phyloP scores from a whole-genome alignment of 805 yeast genomes.

The Saccharomycopsis fibuligera region DNA sequence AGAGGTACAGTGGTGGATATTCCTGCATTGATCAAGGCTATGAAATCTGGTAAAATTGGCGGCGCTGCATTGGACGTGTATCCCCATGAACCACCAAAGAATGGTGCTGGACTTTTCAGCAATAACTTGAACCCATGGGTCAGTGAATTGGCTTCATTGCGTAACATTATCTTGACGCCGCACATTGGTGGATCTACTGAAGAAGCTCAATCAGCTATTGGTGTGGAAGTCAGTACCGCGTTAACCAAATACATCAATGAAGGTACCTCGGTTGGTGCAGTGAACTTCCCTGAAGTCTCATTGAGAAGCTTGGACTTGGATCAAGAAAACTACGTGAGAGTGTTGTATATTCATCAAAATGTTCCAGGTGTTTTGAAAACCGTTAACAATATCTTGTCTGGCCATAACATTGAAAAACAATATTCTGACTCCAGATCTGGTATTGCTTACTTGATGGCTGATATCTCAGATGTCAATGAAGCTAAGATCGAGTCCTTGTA shows the following conservation, averaged over 20 bases:
- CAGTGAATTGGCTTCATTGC: slow-evolving; percentile 69
- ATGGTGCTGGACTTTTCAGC: slow-evolving; percentile 76
- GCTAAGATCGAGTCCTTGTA: slow-evolving; percentile 80
- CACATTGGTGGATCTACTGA: slow-evolving; percentile 99
- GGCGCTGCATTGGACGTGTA: slow-evolving; percentile 97
- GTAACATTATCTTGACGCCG: slow-evolving; percentile 90
- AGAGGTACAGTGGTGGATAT: slow-evolving; percentile 98
- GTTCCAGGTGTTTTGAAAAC: slow-evolving; percentile 98
- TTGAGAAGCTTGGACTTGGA: slow-evolving; percentile 83
- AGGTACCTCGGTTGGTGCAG: slow-evolving; percentile 92
- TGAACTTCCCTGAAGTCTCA: slow-evolving; percentile 97
- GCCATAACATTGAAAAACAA: slow-evolving; percentile 96
- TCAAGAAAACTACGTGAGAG: slow-evolving; percentile 85
- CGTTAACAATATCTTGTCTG: slow-evolving; percentile 90
- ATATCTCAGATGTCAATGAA: slow-evolving; percentile 76
- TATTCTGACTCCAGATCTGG: slow-evolving; percentile 96
- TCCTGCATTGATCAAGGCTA: slow-evolving; percentile 85
- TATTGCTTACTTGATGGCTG: slow-evolving; percentile 97
- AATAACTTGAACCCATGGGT: slow-evolving; percentile 77
- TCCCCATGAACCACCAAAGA: slow-evolving; percentile 96
- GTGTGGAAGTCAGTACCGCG: slow-evolving; percentile 87
- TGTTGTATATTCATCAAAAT: slow-evolving; percentile 91
- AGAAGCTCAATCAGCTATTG: slow-evolving; percentile 97
- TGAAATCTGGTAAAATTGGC: slow-evolving; percentile 88
- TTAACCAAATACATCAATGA: slow-evolving; percentile 90